phyloP scores from a whole-genome alignment of 1,284 basidiomycete species.

The Peniophora sp. region DNA sequence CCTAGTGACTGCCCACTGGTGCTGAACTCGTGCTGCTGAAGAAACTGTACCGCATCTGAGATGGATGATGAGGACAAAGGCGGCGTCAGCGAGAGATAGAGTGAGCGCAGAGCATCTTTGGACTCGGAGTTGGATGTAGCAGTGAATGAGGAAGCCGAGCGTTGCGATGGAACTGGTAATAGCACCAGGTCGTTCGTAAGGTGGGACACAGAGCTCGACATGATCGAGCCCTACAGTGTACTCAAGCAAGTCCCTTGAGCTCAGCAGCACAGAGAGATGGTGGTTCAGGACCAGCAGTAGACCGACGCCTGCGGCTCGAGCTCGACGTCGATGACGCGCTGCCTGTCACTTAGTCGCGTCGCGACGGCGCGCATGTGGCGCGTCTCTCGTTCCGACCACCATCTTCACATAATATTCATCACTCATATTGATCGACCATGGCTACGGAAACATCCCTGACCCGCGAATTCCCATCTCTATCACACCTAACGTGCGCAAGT shows the following conservation, averaged over 20 bases:
- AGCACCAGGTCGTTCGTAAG: conserved; percentile 18
- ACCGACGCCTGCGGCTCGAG: background rate
- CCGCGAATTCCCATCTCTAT: background rate
- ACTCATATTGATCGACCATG: background rate
- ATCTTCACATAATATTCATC: too few relatives aligned
- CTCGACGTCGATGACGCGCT: background rate
- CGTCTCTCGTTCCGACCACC: too few relatives aligned
- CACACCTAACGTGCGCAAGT: background rate
- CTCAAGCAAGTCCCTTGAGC: background rate
- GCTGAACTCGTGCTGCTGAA: conserved; percentile 16
- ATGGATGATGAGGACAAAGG: conserved; percentile 12
- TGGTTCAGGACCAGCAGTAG: background rate
- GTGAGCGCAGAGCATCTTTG: conserved; percentile 18
- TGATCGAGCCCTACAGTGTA: background rate
- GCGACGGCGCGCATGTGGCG: background rate
- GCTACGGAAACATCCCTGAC: background rate
- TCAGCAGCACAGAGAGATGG: background rate
- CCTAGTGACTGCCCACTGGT: background rate
- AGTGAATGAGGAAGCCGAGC: conserved; percentile 6
- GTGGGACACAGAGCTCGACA: conserved; percentile 19
- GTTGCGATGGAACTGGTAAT: conserved; percentile 13
- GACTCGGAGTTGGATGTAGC: conserved; percentile 4
- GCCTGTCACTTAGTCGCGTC: background rate
- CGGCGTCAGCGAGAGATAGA: conserved; percentile 21
- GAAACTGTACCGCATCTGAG: conserved; percentile 13